phyloP scores from a whole-genome alignment of 805 yeast species.

The Nakazawaea populi region DNA sequence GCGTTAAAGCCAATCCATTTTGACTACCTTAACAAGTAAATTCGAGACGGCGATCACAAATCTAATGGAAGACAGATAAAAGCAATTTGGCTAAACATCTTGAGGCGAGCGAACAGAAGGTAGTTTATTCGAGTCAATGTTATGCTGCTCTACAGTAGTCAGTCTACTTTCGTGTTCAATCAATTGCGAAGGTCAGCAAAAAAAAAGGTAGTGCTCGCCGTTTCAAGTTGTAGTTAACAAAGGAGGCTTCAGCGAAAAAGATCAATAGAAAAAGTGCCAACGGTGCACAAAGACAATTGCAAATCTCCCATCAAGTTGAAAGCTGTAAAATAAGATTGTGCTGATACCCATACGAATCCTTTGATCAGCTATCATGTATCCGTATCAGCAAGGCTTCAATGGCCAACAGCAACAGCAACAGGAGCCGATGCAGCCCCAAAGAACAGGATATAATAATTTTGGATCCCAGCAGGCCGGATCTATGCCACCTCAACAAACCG shows the following conservation, averaged over 20 bases:
- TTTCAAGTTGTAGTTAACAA: too few species aligned
- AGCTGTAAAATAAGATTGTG: background rate
- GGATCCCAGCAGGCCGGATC: constrained; percentile 1
- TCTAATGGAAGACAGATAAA: too few species aligned
- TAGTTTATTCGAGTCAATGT: too few species aligned
- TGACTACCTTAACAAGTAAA: background rate
- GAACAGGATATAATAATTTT: constrained; percentile 15
- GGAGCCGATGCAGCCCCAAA: constrained; percentile 25
- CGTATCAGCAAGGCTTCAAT: constrained; percentile 5
- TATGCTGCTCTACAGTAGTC: too few species aligned
- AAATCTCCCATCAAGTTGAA: background rate
- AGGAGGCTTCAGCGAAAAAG: background rate
- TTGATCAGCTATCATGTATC: constrained; percentile 5
- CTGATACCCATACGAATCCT: background rate
- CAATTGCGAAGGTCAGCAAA: too few species aligned
- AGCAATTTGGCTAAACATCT: too few species aligned
- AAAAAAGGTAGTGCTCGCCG: too few species aligned
- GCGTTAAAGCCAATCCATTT: background rate
- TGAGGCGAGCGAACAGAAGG: too few species aligned
- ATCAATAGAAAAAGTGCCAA: background rate
- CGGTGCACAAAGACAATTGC: background rate
- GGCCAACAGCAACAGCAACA: constrained; percentile 4
- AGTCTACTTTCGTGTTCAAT: too few species aligned
- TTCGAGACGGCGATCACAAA: too few species aligned
- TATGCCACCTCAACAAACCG: constrained; percentile 11